Percentiles rank a stretch among this genome's conserved stretches.
These are phyloP conservation scores for Hypocreales sp. DNA, from an alignment of 2,329 filamentous ascomycete genomes.

Conservation along the genomic window DNA sequence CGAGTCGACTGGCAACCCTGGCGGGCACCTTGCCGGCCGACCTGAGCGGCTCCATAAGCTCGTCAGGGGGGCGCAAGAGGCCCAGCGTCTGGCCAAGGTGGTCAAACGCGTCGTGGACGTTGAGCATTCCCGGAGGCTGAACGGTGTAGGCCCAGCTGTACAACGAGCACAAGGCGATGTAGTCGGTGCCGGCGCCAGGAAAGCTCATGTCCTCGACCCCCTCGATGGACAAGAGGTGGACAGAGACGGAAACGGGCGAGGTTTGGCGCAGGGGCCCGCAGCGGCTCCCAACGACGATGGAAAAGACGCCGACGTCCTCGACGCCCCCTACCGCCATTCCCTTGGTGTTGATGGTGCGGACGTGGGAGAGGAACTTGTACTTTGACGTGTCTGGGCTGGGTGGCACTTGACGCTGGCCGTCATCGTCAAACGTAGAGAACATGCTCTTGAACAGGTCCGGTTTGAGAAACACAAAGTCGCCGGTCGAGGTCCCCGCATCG, in stretches of 20 bases:
- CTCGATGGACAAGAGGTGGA: constrained; percentile 23
- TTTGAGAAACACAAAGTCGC: constrained; percentile 15
- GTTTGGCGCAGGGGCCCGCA: constrained; percentile 14
- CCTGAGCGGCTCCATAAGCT: constrained; percentile 1
- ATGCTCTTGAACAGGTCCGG: constrained; percentile 11
- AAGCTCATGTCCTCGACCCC: constrained; percentile 14
- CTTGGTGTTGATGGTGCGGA: constrained; percentile 20
- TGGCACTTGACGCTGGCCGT: not conserved
- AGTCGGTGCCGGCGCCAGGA: constrained; percentile 3
- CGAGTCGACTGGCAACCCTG: constrained; percentile 7
- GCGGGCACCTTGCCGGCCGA: constrained; percentile 1
- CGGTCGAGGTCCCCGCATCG: constrained; percentile 1
- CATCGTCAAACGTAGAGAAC: constrained; percentile 6
- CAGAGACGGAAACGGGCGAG: constrained; percentile 12
- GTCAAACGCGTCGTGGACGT: constrained; percentile 16
- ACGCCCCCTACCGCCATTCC: constrained; percentile 21
- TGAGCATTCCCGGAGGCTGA: constrained; percentile 16
- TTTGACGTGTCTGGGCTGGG: constrained; percentile 6
- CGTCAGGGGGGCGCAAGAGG: constrained; percentile 4
- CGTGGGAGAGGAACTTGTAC: constrained; percentile 21
- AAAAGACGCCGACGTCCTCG: constrained; percentile 17
- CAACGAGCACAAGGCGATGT: constrained; percentile 19
- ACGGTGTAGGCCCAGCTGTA: constrained; percentile 24
- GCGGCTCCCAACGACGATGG: constrained; percentile 18
- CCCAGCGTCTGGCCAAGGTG: constrained; percentile 7